phyloP scores from a whole-genome alignment of 1,284 basidiomycete genomes.

The Microbotryum silenes-acaulis region DNA sequence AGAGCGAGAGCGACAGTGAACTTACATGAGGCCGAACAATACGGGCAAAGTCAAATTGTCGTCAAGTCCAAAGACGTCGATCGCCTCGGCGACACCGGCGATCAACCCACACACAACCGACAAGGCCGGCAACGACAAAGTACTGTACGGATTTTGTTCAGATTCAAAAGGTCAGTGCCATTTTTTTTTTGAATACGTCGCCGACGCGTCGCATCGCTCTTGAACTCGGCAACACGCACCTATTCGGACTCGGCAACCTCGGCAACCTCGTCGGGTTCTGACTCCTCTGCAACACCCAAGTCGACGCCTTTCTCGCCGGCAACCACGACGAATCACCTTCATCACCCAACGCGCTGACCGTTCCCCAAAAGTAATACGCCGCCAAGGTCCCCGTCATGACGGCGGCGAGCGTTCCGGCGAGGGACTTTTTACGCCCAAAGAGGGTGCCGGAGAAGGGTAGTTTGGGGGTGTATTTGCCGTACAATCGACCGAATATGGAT shows the following conservation, averaged over 20 bases:
- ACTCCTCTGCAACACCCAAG: slow-evolving; percentile 19
- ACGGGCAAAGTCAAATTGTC: slow-evolving; percentile 92
- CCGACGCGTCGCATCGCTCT: slow-evolving; percentile 73
- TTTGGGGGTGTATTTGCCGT: slow-evolving; percentile 64
- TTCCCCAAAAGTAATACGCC: slow-evolving; percentile 68
- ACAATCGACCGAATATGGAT: slow-evolving; percentile 82
- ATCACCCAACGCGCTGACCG: slow-evolving; percentile 49
- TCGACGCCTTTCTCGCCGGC: slow-evolving; percentile 47
- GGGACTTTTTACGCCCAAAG: slow-evolving; percentile 71
- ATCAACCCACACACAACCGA: slow-evolving; percentile 37
- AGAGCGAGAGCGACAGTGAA: no score
- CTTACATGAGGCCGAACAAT: slow-evolving; percentile 58
- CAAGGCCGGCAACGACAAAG: slow-evolving; percentile 18
- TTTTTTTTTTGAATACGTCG: slow-evolving; percentile 48
- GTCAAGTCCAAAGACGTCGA: slow-evolving; percentile 75
- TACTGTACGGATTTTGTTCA: slow-evolving; percentile 19
- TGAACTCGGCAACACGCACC: slow-evolving; percentile 53
- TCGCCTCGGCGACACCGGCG: slow-evolving; percentile 41
- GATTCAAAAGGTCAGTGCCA: slow-evolving; percentile 13
- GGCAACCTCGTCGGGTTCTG: slow-evolving; percentile 19
- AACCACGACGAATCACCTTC: slow-evolving; percentile 49
- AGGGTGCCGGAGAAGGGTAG: slow-evolving; percentile 56
- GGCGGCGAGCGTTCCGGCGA: slow-evolving; percentile 85
- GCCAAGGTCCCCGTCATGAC: slow-evolving; percentile 65
- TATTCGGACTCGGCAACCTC: slow-evolving; percentile 42